phyloP scores from a whole-genome alignment of 23 red algal species.

The Gracilaria gracilis region DNA sequence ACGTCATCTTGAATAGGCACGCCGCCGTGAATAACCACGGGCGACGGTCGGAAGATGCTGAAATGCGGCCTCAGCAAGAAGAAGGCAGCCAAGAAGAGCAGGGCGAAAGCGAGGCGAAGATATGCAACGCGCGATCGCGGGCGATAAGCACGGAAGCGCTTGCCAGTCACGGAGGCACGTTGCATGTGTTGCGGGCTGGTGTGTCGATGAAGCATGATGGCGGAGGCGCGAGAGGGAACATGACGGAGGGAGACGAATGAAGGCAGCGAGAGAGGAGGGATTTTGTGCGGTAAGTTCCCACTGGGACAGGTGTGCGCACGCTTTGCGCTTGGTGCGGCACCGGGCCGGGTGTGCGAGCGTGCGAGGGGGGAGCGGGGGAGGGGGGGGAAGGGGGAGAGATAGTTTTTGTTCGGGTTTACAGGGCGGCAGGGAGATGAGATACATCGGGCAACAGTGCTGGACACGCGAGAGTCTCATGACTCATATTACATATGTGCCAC shows the following conservation, averaged over 20 bases:
- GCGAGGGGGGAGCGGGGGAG: too few relatives aligned
- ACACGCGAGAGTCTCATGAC: too few relatives aligned
- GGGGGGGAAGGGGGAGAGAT: not conserved
- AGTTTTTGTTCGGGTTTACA: constrained; percentile 1
- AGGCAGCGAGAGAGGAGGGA: not conserved
- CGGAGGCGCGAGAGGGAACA: not conserved
- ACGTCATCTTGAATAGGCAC: not conserved
- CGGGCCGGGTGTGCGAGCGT: not conserved
- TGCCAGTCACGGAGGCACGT: constrained; percentile 18
- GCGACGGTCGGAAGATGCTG: not conserved
- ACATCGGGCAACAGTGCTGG: constrained; percentile 20
- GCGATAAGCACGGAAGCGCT: constrained; percentile 9
- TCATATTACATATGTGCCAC: too few relatives aligned
- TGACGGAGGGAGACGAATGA: not conserved
- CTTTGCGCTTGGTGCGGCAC: not conserved
- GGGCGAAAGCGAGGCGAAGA: not conserved
- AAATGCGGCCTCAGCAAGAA: not conserved
- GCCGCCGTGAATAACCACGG: not conserved
- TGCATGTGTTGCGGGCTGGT: not conserved
- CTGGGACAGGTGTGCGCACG: not conserved
- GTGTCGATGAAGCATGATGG: constrained; percentile 9
- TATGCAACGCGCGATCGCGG: constrained; percentile 6
- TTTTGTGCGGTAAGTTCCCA: not conserved
- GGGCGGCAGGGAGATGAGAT: too few relatives aligned
- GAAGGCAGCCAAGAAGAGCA: not conserved